A percentile compares a stretch with the other conserved stretches of the same genome.
These are phyloP conservation scores for Artemisia argyi DNA, from an alignment of 129 eudicot genomes.

Conservation along the genomic window DNA sequence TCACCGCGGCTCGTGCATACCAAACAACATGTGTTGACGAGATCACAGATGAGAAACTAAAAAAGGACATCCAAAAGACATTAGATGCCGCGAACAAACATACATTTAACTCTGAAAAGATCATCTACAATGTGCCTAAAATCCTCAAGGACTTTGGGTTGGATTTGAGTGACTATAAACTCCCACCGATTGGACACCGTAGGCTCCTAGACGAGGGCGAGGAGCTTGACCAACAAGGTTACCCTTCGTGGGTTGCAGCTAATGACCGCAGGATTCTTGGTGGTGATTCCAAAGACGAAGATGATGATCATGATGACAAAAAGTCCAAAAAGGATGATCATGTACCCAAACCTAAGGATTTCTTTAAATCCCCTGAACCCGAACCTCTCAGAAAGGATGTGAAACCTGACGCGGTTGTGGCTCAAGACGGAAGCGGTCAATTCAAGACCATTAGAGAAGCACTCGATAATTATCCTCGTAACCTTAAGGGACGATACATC, in stretches of 20 bases:
- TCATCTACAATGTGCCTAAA: conserved; percentile 33
- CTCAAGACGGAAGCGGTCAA: conserved; percentile 64
- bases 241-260: conserved; percentile 49
- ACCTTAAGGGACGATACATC: conserved; percentile 42
- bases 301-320: too few relatives aligned
- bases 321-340: not conserved
- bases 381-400: conserved; percentile 1
- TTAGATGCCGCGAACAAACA: conserved; percentile 46
- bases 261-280: conserved; percentile 54
- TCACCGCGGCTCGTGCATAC: conserved; percentile 44
- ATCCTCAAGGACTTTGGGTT: conserved; percentile 38
- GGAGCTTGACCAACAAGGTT: conserved; percentile 29
- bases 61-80: conserved; percentile 27
- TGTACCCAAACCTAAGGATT: conserved; percentile 18
- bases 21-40: conserved; percentile 47
- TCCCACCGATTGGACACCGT: conserved; percentile 24
- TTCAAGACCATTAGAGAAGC: conserved; percentile 56
- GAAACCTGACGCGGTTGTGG: conserved; percentile 57
- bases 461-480: conserved; percentile 40
- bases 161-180: conserved; percentile 2
- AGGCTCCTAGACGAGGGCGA: conserved; percentile 36
- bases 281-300: not conserved
- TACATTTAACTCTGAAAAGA: conserved; percentile 53
- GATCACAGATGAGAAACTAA: conserved; percentile 30
- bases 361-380: conserved; percentile 29